phyloP scores from a whole-genome alignment of 768 basidiomycete species.

The Crassisporium funariophilum region DNA sequence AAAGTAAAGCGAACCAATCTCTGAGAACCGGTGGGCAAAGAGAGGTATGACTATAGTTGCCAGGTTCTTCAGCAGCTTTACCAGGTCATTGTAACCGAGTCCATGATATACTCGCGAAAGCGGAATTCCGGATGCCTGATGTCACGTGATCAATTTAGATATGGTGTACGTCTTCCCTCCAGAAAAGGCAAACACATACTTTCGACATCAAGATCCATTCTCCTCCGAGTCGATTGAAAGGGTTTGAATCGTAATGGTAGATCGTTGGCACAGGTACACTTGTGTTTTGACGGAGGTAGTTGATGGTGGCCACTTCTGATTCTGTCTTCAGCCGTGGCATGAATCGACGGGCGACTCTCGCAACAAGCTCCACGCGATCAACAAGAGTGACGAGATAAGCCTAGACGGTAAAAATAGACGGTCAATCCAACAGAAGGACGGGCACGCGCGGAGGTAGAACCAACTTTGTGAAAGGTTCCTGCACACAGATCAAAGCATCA shows the following conservation, averaged over 20 bases:
- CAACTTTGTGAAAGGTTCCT: slow-evolving; percentile 87
- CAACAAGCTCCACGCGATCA: slow-evolving; percentile 65
- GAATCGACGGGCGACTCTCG: slow-evolving; percentile 80
- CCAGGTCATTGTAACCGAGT: slow-evolving; percentile 64
- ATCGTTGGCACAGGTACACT: slow-evolving; percentile 74
- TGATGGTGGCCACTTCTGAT: slow-evolving; percentile 85
- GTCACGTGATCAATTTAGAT: slow-evolving; percentile 17
- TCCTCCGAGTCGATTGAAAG: slow-evolving; percentile 80
- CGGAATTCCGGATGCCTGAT: slow-evolving; percentile 73
- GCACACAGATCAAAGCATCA: slow-evolving; percentile 9
- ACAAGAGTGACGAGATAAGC: slow-evolving; percentile 75
- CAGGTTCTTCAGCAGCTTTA: slow-evolving; percentile 66
- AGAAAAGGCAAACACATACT: slow-evolving; percentile 42
- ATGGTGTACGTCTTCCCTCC: neutral
- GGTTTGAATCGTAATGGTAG: slow-evolving; percentile 80
- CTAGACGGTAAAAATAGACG: slow-evolving; percentile 34
- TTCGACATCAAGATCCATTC: slow-evolving; percentile 90
- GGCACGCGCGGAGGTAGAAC: neutral
- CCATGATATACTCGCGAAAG: slow-evolving; percentile 72
- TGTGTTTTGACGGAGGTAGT: slow-evolving; percentile 73
- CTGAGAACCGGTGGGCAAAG: slow-evolving; percentile 74
- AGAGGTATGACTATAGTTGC: slow-evolving; percentile 70
- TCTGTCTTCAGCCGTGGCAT: slow-evolving; percentile 88
- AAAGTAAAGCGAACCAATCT: slow-evolving; percentile 75
- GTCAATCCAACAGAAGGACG: slow-evolving; percentile 2